Base-by-base conservation (phyloP, 805 yeast genomes). In the Candida yuanshanica region DNA sequence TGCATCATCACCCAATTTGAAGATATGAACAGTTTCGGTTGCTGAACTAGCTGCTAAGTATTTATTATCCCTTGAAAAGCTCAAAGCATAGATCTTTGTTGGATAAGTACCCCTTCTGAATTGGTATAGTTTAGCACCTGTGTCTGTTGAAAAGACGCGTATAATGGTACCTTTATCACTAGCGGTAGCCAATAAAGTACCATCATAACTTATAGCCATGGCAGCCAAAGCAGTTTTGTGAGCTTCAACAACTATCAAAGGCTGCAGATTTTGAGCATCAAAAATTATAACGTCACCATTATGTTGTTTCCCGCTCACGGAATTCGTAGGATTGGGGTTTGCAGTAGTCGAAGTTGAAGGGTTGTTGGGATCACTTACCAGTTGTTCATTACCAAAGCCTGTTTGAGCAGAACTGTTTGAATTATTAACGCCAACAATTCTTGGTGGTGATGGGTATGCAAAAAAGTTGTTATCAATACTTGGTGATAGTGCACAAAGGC, bases 21-120 rank as follows among this genome's bases (percentile, higher is more conserved):
- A 93, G 29, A 93, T 79, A 61, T 93, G 99, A 18, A 93, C 90
- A 0, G 99, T 93, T 34, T 86, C 95, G 17, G 95, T 87, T 2
- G 95, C 79, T 21, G 95, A 83, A 10, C 91, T 78, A 20, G 91
- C 96, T n/a, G 87, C 76, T 23, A 93, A 66, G 47, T 83, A 75
- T 13, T 71, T 70, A 45, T 84, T 81, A 47, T 84, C 83, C 20
- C 70, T 65, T 47, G 87, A 83, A 63, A 93, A 93, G 27, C 77
- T 71, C 48, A 93, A 68, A 10, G 95, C 82, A 52, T 77, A 79
- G 14, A 93, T 85, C 47, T 70, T 74, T 2, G 97, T 85, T 4
- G 87, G 85, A 57, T 90, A 90, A 2, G 91, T 80, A 1, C 95
- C 95, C 57, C 95, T 70, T 55, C 95, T 68, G 55, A 82, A 83